These are phyloP conservation scores for Puccinia polysora DNA, from an alignment of 1,284 basidiomycete genomes.

Conservation along the genomic window DNA sequence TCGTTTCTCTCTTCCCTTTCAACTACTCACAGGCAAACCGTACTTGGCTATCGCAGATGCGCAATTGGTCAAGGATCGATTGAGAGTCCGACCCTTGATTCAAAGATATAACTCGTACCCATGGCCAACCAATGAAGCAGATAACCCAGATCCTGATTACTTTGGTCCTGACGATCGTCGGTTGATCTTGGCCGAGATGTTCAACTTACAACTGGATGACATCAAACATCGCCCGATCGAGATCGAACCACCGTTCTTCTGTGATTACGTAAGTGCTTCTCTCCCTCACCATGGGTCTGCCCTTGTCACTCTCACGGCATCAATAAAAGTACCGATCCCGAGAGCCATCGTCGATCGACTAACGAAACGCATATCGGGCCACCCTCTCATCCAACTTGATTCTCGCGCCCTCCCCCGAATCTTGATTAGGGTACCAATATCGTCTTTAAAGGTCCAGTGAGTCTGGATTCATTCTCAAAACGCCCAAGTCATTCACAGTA, in stretches of 20 bases:
- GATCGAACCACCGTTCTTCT: conserved; percentile 48
- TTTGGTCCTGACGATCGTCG: conserved; percentile 32
- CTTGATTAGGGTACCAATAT: conserved; percentile 25
- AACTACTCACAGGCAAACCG: conserved; percentile 3
- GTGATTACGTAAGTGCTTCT: conserved; percentile 44
- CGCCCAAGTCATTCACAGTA: not conserved
- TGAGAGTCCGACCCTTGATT: conserved; percentile 1
- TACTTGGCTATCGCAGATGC: conserved; percentile 17
- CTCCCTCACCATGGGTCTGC: not conserved
- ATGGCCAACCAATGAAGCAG: conserved; percentile 23
- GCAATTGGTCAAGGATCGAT: conserved; percentile 20
- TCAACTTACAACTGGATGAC: conserved; percentile 44
- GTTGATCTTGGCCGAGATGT: conserved; percentile 46
- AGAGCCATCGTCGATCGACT: not conserved
- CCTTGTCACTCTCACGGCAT: not conserved
- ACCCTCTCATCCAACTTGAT: conserved; percentile 6
- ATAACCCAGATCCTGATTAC: conserved; percentile 27
- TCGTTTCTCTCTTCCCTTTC: not conserved
- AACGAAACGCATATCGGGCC: no score
- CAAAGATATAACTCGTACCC: conserved; percentile 26
- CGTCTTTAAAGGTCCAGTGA: conserved; percentile 36
- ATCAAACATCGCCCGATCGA: conserved; percentile 37
- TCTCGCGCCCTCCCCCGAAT: not conserved
- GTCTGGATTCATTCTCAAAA: not conserved
- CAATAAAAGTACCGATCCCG: not conserved